Base-by-base conservation (phyloP, 2,329 filamentous ascomycete genomes). In the Aspergillus brasiliensis region DNA sequence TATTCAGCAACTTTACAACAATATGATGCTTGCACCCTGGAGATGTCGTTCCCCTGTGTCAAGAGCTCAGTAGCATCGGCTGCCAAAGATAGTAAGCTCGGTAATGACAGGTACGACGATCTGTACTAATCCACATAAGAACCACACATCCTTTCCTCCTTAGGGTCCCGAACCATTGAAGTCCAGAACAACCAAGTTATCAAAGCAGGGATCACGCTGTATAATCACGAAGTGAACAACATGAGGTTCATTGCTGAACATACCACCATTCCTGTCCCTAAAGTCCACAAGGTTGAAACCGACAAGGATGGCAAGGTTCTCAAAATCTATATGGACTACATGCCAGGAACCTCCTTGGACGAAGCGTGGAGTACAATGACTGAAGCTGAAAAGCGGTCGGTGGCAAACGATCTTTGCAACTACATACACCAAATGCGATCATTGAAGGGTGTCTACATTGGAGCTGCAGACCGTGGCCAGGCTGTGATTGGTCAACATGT, bases 271-370 rank as follows among this genome's bases (percentile, higher is more conserved):
- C 65, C 63, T 2, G 58, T 65, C 10, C 59, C 63, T 10, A 58
- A 58, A 28, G 52, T 65, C 1, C 56, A 65, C 28, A 54, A 58
- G 54, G 52, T 64, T 8, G 56, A 37, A 1, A 53, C 19, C 15
- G 51, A 65, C 59, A 19, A 21, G 2, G 40, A 62, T 37, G 62
- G 56, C 4, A 55, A 55, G 46, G 28, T 61, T 0, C 11, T 44
- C 2, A 44, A 48, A 8, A 60, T 67, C 5, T 42, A 61, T n/a
- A 66, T 65, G 64, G 62, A 66, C 51, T 67, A 63, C 42, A 66
- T 69, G 59, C 60, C 64, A 44, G 64, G 67, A 8, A 65, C 55
- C 44, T 52, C 17, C 44, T 61, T 67, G 15, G 60, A 67, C 25
- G 42, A 66, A 52, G 65, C 59, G 8, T 67, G 65, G 65, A 48